Evolutionary conservation across 495 filamentous ascomycete species (phyloP).

Genomic region (Podospora fimiseda): DNA sequence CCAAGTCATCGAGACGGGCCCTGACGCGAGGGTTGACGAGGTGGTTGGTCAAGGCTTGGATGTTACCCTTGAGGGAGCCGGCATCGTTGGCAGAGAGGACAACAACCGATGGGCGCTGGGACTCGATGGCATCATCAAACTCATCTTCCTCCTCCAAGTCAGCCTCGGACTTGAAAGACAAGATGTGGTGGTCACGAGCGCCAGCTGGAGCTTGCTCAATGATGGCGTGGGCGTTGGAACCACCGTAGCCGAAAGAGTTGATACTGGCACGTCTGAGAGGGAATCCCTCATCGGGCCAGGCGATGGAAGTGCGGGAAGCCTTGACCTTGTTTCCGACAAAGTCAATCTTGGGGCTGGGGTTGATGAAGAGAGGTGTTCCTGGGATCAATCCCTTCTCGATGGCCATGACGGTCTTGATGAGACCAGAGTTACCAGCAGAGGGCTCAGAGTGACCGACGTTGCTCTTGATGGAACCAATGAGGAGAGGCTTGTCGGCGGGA

Average conservation of each 20-base stretch:
- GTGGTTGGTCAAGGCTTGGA: constrained; percentile 15
- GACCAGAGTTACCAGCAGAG: constrained; percentile 27
- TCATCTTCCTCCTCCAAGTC: background rate
- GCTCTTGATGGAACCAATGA: constrained; percentile 27
- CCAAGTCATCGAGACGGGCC: constrained; percentile 1
- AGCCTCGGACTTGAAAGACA: background rate
- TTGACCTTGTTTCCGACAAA: constrained; percentile 11
- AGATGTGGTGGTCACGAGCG: background rate
- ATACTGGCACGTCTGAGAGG: constrained; percentile 35
- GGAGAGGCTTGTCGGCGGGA: constrained; percentile 2
- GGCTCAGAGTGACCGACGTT: constrained; percentile 41
- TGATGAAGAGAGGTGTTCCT: constrained; percentile 24
- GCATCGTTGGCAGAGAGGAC: constrained; percentile 19
- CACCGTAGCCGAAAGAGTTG: constrained; percentile 52
- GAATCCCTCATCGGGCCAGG: constrained; percentile 6
- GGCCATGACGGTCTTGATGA: constrained; percentile 34
- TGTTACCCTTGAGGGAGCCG: constrained; percentile 6
- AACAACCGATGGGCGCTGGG: constrained; percentile 5
- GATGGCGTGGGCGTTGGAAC: constrained; percentile 49
- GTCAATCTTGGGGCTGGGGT: constrained; percentile 36
- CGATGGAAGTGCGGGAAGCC: background rate
- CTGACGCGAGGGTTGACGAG: constrained; percentile 17
- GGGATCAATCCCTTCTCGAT: constrained; percentile 34
- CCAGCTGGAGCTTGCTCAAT: constrained; percentile 27
- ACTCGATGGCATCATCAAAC: background rate